Evolutionary conservation across 78 protist species (phyloP).

Genomic region (Corallochytrium limacisporum): DNA sequence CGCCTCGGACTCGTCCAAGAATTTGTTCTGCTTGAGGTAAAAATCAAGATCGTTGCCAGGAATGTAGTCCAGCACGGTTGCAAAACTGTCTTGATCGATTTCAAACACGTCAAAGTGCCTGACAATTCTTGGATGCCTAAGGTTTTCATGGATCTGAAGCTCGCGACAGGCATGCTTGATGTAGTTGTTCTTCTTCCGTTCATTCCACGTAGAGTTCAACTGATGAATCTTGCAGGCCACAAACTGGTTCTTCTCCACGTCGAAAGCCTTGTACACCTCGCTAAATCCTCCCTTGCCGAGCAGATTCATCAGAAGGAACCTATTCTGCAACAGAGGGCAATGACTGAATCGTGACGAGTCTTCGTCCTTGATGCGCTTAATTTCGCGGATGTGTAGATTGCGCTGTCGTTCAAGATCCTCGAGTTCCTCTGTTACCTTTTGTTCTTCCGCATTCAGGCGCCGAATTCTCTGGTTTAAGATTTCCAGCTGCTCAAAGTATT

Average conservation of each 20-base stretch:
- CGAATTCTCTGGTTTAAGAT: neutral
- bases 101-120: neutral
- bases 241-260: conserved; percentile 3
- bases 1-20: conserved; percentile 12
- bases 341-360: conserved; percentile 10
- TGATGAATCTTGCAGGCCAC: conserved; percentile 88
- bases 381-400: conserved; percentile 4
- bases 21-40: conserved; percentile 3
- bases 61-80: conserved; percentile 69
- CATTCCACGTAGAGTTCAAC: conserved; percentile 50
- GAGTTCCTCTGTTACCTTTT: neutral
- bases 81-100: conserved; percentile 31
- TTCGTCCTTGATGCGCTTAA: conserved; percentile 11
- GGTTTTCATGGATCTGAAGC: conserved; percentile 40
- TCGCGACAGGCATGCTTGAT: conserved; percentile 70
- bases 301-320: conserved; percentile 55
- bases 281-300: conserved; percentile 81
- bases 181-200: conserved; percentile 25
- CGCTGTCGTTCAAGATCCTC: conserved; percentile 8
- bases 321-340: neutral
- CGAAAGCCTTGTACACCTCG: conserved; percentile 58
- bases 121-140: conserved; percentile 25
- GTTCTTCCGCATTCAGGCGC: conserved; percentile 1
- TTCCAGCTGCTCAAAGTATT: neutral
- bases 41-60: conserved; percentile 22